phyloP scores from a whole-genome alignment of 257 asterid genomes.

The Solanum verrucosum region DNA sequence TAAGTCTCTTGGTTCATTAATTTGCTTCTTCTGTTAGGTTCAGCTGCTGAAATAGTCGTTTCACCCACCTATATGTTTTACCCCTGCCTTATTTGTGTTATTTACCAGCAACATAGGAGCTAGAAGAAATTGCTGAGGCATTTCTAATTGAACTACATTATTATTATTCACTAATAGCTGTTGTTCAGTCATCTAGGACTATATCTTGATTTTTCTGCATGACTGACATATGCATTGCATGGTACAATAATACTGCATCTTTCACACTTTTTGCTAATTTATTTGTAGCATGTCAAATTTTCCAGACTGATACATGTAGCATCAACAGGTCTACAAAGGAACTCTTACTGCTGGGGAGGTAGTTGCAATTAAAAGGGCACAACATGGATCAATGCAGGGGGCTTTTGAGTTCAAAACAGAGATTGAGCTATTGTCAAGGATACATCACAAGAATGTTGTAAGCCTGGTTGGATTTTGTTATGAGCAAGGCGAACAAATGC shows the following conservation, averaged over 20 bases:
- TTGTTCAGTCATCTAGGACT: neutral
- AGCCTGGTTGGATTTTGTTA: constrained; percentile 90
- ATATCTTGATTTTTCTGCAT: neutral
- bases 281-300: neutral
- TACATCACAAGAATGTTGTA: constrained; percentile 85
- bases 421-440: constrained; percentile 84
- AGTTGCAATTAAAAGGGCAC: constrained; percentile 87
- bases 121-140: neutral
- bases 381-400: constrained; percentile 91
- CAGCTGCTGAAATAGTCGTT: neutral
- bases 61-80: neutral
- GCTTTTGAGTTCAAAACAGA: constrained; percentile 80
- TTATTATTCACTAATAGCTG: neutral
- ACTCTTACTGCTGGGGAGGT: constrained; percentile 38
- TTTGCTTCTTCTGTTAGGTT: neutral
- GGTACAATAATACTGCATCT: neutral
- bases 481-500: constrained; percentile 91
- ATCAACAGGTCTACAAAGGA: constrained; percentile 70
- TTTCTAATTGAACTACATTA: neutral
- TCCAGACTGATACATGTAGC: neutral
- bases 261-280: neutral
- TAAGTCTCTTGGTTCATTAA: neutral
- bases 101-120: neutral
- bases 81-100: neutral
- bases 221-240: neutral